Evolutionary conservation across 2,329 filamentous ascomycete species (phyloP).

Genomic region (Herpotrichia juniperi): DNA sequence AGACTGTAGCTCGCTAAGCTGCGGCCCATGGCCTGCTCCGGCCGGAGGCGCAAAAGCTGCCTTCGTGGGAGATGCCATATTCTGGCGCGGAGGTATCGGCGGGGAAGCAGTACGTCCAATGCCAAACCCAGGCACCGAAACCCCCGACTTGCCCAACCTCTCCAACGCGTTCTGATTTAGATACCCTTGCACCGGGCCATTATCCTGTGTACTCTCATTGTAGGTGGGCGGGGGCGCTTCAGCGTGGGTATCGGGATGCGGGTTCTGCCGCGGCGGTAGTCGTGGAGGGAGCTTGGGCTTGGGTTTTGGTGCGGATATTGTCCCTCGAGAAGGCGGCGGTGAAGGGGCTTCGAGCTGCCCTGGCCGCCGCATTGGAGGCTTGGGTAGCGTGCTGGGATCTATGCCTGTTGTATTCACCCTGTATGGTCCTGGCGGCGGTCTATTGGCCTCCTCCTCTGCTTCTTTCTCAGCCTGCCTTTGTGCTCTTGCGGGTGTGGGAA

Average conservation of each 20-base stretch:
- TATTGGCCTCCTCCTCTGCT: conserved; percentile 42
- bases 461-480: conserved; percentile 43
- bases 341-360: conserved; percentile 30
- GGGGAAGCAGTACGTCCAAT: conserved; percentile 62
- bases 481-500: conserved; percentile 44
- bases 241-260: conserved; percentile 54
- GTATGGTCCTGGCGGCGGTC: conserved; percentile 67
- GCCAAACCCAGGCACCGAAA: conserved; percentile 78
- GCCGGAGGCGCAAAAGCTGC: conserved; percentile 30
- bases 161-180: conserved; percentile 66
- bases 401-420: conserved; percentile 73
- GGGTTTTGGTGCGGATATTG: conserved; percentile 27
- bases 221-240: conserved; percentile 57
- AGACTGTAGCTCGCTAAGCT: conserved; percentile 71
- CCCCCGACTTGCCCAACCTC: conserved; percentile 73
- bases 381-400: conserved; percentile 70
- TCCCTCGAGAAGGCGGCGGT: conserved; percentile 27
- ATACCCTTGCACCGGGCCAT: conserved; percentile 41
- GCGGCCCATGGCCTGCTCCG: conserved; percentile 40
- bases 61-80: conserved; percentile 25
- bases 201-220: conserved; percentile 45
- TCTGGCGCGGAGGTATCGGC: conserved; percentile 36
- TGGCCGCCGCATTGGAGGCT: conserved; percentile 66
- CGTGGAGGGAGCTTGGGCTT: conserved; percentile 69
- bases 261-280: conserved; percentile 71